Conservation (phyloP, 306 rosid genomes). For the Acacia melanoxylon region DNA sequence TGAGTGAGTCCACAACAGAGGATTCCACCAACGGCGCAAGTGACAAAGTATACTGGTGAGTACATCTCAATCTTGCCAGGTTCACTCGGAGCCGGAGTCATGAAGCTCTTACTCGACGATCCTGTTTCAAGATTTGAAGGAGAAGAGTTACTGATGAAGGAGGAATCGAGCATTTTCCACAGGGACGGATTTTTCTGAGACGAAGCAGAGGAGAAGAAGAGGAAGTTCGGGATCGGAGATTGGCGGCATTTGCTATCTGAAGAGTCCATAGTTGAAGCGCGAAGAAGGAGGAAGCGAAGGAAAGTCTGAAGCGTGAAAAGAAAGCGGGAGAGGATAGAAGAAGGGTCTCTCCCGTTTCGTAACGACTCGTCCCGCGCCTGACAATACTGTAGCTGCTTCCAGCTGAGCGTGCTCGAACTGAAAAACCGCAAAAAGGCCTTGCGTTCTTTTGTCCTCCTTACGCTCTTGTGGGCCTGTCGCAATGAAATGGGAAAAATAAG, state of each 20-base stretch:
- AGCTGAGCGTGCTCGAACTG: not conserved
- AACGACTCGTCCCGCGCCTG: not conserved
- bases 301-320: conserved; percentile 25
- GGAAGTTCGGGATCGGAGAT: conserved; percentile 68
- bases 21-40: conserved; percentile 86
- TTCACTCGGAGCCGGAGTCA: conserved; percentile 68
- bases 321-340: conserved; percentile 37
- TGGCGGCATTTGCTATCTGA: conserved; percentile 50
- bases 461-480: not conserved
- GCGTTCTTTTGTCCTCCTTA: not conserved
- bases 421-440: not conserved
- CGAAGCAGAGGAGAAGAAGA: conserved; percentile 55
- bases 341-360: not conserved
- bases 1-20: conserved; percentile 95
- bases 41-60: conserved; percentile 87
- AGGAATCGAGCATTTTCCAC: conserved; percentile 49
- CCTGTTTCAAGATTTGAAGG: conserved; percentile 10
- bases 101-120: conserved; percentile 30
- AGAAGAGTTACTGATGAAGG: not conserved
- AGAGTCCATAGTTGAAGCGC: conserved; percentile 50
- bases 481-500: not conserved
- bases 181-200: conserved; percentile 54
- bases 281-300: not conserved
- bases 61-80: conserved; percentile 74
- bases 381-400: not conserved